Evolutionary conservation across 169 alveolate species (phyloP), one percentile per base, ranked within the genome.

Genomic region (Plasmodium berghei): DNA sequence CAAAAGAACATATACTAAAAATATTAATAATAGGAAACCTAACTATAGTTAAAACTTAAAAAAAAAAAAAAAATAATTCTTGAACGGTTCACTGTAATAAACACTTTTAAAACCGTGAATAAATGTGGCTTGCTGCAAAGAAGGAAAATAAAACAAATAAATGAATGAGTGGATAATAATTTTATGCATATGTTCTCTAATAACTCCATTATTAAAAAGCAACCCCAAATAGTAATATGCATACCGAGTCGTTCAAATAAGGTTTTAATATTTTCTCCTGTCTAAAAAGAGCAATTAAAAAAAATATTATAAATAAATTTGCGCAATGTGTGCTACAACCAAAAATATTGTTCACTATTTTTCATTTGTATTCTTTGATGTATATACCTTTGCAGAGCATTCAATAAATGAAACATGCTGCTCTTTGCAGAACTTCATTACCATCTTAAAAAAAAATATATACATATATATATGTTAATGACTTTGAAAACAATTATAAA

Each of bases 311-410:
- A 24, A n/a, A 40, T 40, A 9, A 2, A 20, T n/a, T 64, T 9
- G 14, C 24, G 28, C 54, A 34, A 10, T 5, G 1, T 64, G 5
- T 20, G 40, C 0, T 69, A 9, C 49, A 69, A 16, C 20, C 4
- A 12, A 14, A 14, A 3, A 12, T 3, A 4, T 52, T 52, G 3
- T 22, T 6, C n/a, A 18, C 52, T 5, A 14, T 12, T 16, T 34
- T 61, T 58, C 58, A 16, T 42, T 34, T 73, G 24, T 42, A 40
- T 42, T n/a, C 16, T 56, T 69, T 61, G 61, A 24, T 9, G 26
- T 40, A 20, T 69, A 59, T 74, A 91, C 94, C 94, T 87, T 91
- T 8, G 94, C 94, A 52, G 94, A 91, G 42, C 94, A 91, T 73
- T 91, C 93, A 1, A 91, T 74, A 61, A 91, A 91, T 42, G 91